These are phyloP conservation scores for Plenodomus lindquistii DNA, from an alignment of 2,329 filamentous ascomycete species.

Conservation along the genomic window DNA sequence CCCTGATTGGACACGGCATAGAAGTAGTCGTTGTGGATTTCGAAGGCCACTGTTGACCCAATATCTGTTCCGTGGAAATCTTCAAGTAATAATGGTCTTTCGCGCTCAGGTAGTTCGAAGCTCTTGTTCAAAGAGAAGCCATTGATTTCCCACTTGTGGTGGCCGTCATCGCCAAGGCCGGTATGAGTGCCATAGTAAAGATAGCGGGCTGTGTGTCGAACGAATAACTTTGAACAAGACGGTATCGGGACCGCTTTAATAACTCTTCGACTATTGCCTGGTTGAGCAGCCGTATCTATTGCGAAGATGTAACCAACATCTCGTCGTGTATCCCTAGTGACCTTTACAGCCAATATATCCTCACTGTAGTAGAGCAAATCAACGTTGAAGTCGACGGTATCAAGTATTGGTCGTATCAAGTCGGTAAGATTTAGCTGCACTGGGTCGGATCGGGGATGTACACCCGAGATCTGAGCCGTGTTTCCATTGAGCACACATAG, in stretches of 20 bases:
- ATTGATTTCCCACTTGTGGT: constrained; percentile 65
- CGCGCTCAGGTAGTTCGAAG: constrained; percentile 50
- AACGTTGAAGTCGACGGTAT: constrained; percentile 46
- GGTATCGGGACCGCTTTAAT: constrained; percentile 26
- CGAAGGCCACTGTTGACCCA: constrained; percentile 71
- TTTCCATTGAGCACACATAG: constrained; percentile 65
- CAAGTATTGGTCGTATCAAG: constrained; percentile 14
- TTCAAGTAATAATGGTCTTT: constrained; percentile 57
- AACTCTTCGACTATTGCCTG: constrained; percentile 42
- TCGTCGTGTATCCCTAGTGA: constrained; percentile 12
- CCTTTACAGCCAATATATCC: constrained; percentile 33
- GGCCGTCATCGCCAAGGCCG: constrained; percentile 56
- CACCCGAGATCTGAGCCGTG: constrained; percentile 62
- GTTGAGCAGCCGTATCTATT: constrained; percentile 22
- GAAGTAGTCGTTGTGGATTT: constrained; percentile 67
- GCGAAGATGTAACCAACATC: constrained; percentile 29
- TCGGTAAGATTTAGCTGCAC: constrained; percentile 25
- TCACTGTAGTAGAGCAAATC: constrained; percentile 41
- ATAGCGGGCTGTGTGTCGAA: constrained; percentile 64
- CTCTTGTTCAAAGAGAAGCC: constrained; percentile 40
- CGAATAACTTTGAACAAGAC: constrained; percentile 62
- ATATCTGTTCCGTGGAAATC: constrained; percentile 67
- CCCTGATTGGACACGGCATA: constrained; percentile 72
- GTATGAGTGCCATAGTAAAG: constrained; percentile 71
- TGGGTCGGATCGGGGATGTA: constrained; percentile 46